A percentile compares a stretch with the other conserved stretches of the same genome.
These are phyloP conservation scores for Ophiostoma triangulosporum DNA, from an alignment of 2,329 filamentous ascomycete species.

Conservation along the genomic window DNA sequence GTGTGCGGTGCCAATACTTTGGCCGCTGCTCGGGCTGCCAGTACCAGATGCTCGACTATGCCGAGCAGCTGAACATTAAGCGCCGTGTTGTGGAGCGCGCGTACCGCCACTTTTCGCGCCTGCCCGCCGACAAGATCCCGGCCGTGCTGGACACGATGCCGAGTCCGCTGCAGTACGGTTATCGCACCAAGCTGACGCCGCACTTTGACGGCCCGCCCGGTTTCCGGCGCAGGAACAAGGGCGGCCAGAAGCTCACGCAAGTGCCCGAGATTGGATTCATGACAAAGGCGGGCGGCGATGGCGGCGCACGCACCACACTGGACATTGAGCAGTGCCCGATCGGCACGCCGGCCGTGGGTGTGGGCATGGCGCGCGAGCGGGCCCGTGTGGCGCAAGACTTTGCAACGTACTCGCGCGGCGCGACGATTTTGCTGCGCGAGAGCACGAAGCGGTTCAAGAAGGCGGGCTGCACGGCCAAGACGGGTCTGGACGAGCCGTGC, in stretches of 20 bases:
- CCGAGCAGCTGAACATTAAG: conserved; percentile 76
- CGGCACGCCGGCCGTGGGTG: conserved; percentile 70
- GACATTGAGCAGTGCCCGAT: conserved; percentile 98
- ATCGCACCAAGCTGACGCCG: conserved; percentile 91
- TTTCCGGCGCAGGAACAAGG: conserved; percentile 33
- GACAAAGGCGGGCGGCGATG: conserved; percentile 40
- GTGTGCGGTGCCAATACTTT: conserved; percentile 79
- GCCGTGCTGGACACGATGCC: conserved; percentile 71
- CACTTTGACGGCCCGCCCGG: conserved; percentile 72
- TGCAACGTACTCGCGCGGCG: conserved; percentile 61
- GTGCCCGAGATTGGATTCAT: conserved; percentile 83
- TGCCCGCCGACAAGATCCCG: conserved; percentile 64
- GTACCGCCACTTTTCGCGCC: conserved; percentile 77
- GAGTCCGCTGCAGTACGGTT: conserved; percentile 81
- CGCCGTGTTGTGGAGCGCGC: conserved; percentile 78
- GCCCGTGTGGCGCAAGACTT: conserved; percentile 59
- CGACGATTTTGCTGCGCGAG: conserved; percentile 80
- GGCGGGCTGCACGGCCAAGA: neutral
- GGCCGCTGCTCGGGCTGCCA: conserved; percentile 80
- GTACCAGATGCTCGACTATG: conserved; percentile 91
- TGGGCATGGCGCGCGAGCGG: conserved; percentile 69
- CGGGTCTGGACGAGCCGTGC: neutral
- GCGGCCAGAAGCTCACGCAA: conserved; percentile 34
- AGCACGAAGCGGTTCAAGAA: conserved; percentile 57
- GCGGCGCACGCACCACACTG: conserved; percentile 58